Conservation (phyloP, 495 filamentous ascomycete genomes). For the Penicillium samsonianum region DNA sequence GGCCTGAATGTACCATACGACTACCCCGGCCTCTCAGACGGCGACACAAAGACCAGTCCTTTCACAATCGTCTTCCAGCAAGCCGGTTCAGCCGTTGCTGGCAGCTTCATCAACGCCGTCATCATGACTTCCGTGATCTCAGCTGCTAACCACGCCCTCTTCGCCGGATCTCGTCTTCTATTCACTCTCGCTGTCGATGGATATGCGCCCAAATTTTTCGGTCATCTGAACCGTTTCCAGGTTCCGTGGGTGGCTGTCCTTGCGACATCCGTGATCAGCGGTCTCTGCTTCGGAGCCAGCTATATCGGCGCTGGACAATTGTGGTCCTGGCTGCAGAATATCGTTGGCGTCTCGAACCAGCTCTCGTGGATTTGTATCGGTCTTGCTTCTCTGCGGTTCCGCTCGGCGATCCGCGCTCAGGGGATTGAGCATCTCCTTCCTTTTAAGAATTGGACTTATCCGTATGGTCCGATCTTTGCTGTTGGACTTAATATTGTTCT, state of each 20-base stretch:
- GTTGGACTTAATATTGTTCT: slow-evolving; percentile 55
- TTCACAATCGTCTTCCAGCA: slow-evolving; percentile 56
- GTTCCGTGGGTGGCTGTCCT: slow-evolving; percentile 62
- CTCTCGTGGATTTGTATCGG: slow-evolving; percentile 62
- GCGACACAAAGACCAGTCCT: slow-evolving; percentile 46
- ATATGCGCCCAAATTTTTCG: slow-evolving; percentile 51
- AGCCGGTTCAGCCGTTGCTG: slow-evolving; percentile 50
- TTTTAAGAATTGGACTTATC: slow-evolving; percentile 65
- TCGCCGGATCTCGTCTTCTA: slow-evolving; percentile 54
- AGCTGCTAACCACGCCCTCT: slow-evolving; percentile 55
- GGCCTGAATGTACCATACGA: slow-evolving; percentile 58
- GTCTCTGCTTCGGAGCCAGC: slow-evolving; percentile 60
- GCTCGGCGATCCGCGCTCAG: slow-evolving; percentile 52
- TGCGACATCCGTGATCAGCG: slow-evolving; percentile 54
- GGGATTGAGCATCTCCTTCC: slow-evolving; percentile 59
- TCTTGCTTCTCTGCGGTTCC: slow-evolving; percentile 60
- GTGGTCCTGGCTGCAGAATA: slow-evolving; percentile 60
- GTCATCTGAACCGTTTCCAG: slow-evolving; percentile 53
- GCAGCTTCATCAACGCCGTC: slow-evolving; percentile 58
- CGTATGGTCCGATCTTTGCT: slow-evolving; percentile 53
- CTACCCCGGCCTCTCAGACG: slow-evolving; percentile 44
- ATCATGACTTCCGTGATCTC: slow-evolving; percentile 57
- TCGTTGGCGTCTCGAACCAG: slow-evolving; percentile 66
- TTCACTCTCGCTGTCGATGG: slow-evolving; percentile 51
- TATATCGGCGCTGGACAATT: slow-evolving; percentile 61